Conservation (phyloP, 164 flowering plant genomes). For the Hamamelis virginiana region DNA sequence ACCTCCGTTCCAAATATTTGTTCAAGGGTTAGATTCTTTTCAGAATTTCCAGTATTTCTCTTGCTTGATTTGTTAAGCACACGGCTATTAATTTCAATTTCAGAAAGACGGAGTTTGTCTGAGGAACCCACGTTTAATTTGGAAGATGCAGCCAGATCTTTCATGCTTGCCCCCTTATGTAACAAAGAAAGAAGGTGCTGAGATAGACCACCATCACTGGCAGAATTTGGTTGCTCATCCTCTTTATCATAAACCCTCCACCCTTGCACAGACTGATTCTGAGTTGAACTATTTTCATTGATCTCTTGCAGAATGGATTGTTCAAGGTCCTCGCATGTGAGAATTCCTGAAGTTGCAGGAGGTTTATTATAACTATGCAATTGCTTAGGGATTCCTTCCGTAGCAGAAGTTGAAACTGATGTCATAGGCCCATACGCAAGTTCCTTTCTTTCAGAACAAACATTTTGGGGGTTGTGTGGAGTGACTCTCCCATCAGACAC, state of each 20-base stretch:
- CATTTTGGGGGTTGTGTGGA: not conserved
- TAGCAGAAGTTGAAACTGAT: not conserved
- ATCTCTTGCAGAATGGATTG: not conserved
- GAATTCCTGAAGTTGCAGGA: not conserved
- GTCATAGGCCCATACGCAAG: not conserved
- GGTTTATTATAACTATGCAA: not conserved
- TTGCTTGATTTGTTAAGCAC: not conserved
- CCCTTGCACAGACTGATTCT: slow-evolving; percentile 1
- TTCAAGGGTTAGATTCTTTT: not conserved
- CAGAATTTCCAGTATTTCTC: not conserved
- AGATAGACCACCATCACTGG: not conserved
- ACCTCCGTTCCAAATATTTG: not conserved
- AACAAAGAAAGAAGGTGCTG: slow-evolving; percentile 8
- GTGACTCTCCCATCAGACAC: not conserved
- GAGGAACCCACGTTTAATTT: not conserved
- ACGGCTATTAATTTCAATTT: not conserved
- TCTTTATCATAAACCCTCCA: not conserved
- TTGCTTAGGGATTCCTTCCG: slow-evolving; percentile 2
- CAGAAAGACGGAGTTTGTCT: not conserved
- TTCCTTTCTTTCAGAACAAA: not conserved
- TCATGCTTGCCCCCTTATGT: not conserved
- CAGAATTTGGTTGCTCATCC: not conserved
- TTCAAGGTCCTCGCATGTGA: slow-evolving; percentile 3
- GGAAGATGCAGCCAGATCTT: not conserved
- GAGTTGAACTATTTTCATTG: slow-evolving; percentile 1